Conservation (phyloP, 2,329 filamentous ascomycete species). For the Pyricularia pennisetigena region DNA sequence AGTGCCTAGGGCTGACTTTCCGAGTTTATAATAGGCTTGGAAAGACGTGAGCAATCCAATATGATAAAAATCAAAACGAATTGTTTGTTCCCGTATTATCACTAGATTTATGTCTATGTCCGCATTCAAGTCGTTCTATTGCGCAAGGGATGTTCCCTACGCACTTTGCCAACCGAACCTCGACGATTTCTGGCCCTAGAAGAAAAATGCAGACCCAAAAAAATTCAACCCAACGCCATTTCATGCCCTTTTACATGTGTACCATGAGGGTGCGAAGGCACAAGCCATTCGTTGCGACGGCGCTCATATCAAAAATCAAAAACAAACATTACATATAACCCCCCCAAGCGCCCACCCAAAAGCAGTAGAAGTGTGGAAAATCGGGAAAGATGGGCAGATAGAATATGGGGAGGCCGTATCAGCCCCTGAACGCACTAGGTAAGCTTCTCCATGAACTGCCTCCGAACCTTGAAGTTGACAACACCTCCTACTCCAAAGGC, state of each 20-base stretch:
- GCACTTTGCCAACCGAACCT: background rate
- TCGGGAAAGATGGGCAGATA: background rate
- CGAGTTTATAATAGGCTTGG: background rate
- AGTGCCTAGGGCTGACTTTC: background rate
- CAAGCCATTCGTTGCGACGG: background rate
- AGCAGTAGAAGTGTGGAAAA: background rate
- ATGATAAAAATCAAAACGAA: background rate
- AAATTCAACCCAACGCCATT: background rate
- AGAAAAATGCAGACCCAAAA: background rate
- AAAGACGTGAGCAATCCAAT: background rate
- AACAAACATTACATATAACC: background rate
- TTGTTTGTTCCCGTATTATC: background rate
- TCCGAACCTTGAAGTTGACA: conserved; percentile 66
- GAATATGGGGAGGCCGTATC: background rate
- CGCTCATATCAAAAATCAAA: background rate
- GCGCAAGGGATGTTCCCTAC: background rate
- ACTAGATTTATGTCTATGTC: background rate
- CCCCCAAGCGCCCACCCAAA: background rate
- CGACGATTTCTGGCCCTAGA: background rate
- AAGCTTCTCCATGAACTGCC: conserved; percentile 54
- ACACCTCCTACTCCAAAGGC: conserved; percentile 85
- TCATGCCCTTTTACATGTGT: background rate
- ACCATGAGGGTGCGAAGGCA: background rate
- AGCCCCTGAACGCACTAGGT: conserved; percentile 16
- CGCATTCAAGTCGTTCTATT: background rate